Conservation (phyloP, 2,329 filamentous ascomycete genomes). For the Diaporthe capsici region DNA sequence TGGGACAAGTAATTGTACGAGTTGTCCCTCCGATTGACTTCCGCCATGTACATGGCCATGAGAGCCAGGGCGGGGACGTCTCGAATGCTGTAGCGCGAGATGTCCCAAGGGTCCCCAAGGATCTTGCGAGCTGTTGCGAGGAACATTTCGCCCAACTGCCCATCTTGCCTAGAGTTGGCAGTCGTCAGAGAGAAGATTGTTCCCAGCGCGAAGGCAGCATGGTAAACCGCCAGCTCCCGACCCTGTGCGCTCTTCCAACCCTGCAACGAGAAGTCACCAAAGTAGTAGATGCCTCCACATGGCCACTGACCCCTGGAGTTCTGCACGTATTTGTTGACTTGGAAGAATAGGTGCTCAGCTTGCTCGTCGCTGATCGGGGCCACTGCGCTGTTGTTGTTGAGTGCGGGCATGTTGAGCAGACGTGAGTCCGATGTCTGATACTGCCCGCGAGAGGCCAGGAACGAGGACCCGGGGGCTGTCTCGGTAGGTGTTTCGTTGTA, state of each 20-base stretch:
- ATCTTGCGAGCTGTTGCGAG: constrained; percentile 60
- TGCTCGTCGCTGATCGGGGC: constrained; percentile 45
- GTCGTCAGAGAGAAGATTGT: constrained; percentile 51
- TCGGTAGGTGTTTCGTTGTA: constrained; percentile 40
- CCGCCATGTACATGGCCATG: constrained; percentile 64
- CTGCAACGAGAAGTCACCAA: constrained; percentile 50
- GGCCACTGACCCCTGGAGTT: constrained; percentile 57
- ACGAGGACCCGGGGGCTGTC: constrained; percentile 49
- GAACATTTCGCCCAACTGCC: constrained; percentile 57
- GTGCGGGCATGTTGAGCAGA: constrained; percentile 51
- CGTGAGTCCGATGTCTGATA: constrained; percentile 64
- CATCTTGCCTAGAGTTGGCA: constrained; percentile 49
- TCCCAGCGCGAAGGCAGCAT: constrained; percentile 61
- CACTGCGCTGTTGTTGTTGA: constrained; percentile 10
- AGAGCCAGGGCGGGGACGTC: constrained; percentile 61
- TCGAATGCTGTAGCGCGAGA: constrained; percentile 56
- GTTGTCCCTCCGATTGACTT: constrained; percentile 63
- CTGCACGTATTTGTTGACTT: constrained; percentile 61
- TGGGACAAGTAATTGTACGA: constrained; percentile 63
- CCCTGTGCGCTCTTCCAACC: constrained; percentile 37
- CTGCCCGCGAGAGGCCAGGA: constrained; percentile 58
- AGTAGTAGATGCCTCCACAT: constrained; percentile 65
- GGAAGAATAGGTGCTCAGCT: constrained; percentile 55
- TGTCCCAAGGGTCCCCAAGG: constrained; percentile 63
- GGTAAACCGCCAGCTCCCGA: constrained; percentile 60